These are phyloP conservation scores for Acanthamoeba triangularis DNA, from an alignment of 208 protist species.

Conservation along the genomic window DNA sequence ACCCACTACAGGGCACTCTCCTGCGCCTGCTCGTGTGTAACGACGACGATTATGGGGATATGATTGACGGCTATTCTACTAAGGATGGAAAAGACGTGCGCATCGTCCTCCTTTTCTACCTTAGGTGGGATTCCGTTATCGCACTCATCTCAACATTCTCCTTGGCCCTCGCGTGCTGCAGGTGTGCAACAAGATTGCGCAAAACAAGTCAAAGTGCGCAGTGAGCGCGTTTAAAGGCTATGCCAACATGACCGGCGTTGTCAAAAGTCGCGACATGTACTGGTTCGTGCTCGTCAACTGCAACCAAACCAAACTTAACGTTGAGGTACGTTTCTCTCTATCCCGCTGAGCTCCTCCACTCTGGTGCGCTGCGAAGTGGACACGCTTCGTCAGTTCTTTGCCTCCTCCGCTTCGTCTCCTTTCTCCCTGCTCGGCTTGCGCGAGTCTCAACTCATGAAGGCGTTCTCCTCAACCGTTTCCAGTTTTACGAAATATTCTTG, in stretches of 20 bases:
- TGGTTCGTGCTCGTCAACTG: conserved; percentile 59
- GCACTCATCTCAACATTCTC: too few species aligned
- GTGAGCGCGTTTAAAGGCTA: neutral
- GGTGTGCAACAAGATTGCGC: conserved; percentile 12
- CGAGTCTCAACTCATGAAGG: too few species aligned
- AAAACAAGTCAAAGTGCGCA: neutral
- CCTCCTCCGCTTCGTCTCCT: too few species aligned
- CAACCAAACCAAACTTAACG: neutral
- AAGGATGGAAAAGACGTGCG: neutral
- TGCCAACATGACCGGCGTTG: neutral
- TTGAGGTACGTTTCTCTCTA: neutral
- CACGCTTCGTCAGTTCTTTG: too few species aligned
- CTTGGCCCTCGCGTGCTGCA: neutral
- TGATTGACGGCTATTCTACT: neutral
- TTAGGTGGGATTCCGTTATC: neutral
- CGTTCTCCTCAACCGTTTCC: neutral
- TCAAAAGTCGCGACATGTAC: neutral
- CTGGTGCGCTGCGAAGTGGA: neutral
- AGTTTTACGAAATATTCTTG: conserved; percentile 7
- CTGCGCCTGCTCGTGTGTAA: neutral
- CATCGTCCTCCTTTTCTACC: neutral
- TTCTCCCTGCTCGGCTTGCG: neutral
- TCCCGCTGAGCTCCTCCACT: neutral
- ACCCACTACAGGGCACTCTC: neutral
- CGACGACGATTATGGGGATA: neutral